Evolutionary conservation across 176 grass and related monocot species (phyloP).

Genomic region (Rhipidocladum racemiflorum): DNA sequence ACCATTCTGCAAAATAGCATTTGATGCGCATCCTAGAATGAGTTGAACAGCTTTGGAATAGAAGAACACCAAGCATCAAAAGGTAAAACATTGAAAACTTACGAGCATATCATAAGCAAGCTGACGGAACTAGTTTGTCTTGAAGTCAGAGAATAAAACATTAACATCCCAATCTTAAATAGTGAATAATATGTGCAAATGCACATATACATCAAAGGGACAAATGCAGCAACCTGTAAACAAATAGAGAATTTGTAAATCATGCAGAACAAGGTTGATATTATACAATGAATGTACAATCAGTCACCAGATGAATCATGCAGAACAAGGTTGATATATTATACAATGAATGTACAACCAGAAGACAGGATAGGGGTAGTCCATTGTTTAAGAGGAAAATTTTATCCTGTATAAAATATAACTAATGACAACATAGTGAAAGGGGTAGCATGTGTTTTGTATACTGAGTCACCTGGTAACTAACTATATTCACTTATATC

Average conservation of each 20-base stretch:
- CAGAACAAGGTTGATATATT: too few relatives aligned
- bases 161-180: slow-evolving; percentile 98
- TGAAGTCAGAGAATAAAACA: slow-evolving; percentile 98
- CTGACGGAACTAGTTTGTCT: slow-evolving; percentile 95
- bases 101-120: slow-evolving; percentile 99
- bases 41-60: slow-evolving; percentile 22
- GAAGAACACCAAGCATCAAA: slow-evolving; percentile 25
- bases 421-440: neutral
- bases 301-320: too few relatives aligned
- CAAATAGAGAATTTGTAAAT: slow-evolving; percentile 21
- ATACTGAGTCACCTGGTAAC: neutral
- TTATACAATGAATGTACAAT: neutral
- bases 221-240: slow-evolving; percentile 86
- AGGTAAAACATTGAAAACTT: slow-evolving; percentile 46
- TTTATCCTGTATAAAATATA: neutral
- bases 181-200: slow-evolving; percentile 99
- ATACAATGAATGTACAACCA: neutral
- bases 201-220: slow-evolving; percentile 99
- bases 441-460: neutral
- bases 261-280: neutral
- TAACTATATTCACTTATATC: slow-evolving; percentile 21
- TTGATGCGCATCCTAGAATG: slow-evolving; percentile 8
- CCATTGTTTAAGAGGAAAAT: neutral
- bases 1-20: slow-evolving; percentile 89
- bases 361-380: neutral